Conservation (phyloP, 306 rosid species). For the Quercus wislizeni region DNA sequence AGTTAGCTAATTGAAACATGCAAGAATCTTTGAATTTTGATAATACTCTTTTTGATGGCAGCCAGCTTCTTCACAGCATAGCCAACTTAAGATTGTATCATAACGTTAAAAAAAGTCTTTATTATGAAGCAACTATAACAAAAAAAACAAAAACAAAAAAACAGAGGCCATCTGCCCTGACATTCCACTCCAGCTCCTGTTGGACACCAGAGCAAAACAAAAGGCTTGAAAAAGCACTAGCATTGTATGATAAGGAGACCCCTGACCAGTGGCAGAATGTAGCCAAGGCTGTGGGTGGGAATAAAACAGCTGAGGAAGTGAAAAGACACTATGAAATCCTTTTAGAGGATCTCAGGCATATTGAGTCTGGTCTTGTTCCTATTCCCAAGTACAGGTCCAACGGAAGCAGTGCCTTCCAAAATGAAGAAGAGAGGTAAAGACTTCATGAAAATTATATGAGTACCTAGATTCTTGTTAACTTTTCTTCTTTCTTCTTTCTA, state of each 20-base stretch:
- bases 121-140: too few relatives aligned
- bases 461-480: neutral
- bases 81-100: too few relatives aligned
- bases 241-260: slow-evolving; percentile 55
- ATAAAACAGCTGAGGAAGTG: slow-evolving; percentile 43
- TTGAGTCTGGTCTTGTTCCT: slow-evolving; percentile 54
- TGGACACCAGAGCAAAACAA: slow-evolving; percentile 66
- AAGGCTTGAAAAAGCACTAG: slow-evolving; percentile 57
- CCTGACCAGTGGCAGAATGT: slow-evolving; percentile 63
- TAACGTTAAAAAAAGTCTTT: too few relatives aligned
- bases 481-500: neutral
- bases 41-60: too few relatives aligned
- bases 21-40: too few relatives aligned
- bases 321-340: slow-evolving; percentile 58
- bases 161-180: too few relatives aligned
- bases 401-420: neutral
- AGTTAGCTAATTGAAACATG: too few relatives aligned
- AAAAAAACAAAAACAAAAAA: too few relatives aligned
- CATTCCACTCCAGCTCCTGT: too few relatives aligned
- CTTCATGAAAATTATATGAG: neutral
- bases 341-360: slow-evolving; percentile 52
- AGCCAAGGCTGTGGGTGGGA: slow-evolving; percentile 50
- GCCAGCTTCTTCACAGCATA: too few relatives aligned
- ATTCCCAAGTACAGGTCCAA: slow-evolving; percentile 48
- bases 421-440: slow-evolving; percentile 39